phyloP scores from a whole-genome alignment of 352 stramenopile species.

The Phytophthora sojae region DNA sequence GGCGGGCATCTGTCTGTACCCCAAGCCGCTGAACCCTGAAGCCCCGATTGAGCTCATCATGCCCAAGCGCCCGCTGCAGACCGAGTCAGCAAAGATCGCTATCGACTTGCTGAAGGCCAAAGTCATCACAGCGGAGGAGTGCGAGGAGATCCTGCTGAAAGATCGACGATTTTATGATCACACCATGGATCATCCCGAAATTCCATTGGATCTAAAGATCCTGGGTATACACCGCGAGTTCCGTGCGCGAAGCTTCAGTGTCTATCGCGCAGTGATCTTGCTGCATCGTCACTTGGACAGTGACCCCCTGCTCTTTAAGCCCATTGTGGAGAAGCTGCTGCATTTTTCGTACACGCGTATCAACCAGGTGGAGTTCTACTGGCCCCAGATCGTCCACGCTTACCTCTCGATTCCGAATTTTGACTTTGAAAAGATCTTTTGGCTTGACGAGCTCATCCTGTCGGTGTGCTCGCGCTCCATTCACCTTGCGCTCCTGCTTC shows the following conservation, averaged over 20 bases:
- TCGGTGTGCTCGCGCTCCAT: slow-evolving; percentile 90
- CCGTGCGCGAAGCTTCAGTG: slow-evolving; percentile 76
- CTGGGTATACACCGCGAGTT: slow-evolving; percentile 89
- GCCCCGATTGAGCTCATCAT: slow-evolving; percentile 90
- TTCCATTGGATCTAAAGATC: slow-evolving; percentile 87
- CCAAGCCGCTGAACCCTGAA: slow-evolving; percentile 82
- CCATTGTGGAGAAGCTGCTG: slow-evolving; percentile 84
- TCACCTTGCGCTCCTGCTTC: slow-evolving; percentile 81
- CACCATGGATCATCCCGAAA: slow-evolving; percentile 85
- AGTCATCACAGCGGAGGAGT: slow-evolving; percentile 88
- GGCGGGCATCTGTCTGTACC: slow-evolving; percentile 87
- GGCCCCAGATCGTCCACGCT: slow-evolving; percentile 91
- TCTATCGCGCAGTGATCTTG: slow-evolving; percentile 87
- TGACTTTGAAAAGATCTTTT: slow-evolving; percentile 92
- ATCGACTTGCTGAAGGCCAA: slow-evolving; percentile 87
- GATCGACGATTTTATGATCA: slow-evolving; percentile 88
- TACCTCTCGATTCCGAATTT: slow-evolving; percentile 91
- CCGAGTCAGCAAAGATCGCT: slow-evolving; percentile 85
- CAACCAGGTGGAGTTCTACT: slow-evolving; percentile 94
- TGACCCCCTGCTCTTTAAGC: slow-evolving; percentile 88
- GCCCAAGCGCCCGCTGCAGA: slow-evolving; percentile 84
- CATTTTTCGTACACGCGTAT: slow-evolving; percentile 91
- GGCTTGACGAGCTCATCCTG: slow-evolving; percentile 89
- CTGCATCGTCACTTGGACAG: slow-evolving; percentile 88
- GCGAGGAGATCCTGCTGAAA: slow-evolving; percentile 84